Percentiles rank a stretch among this genome's conserved stretches.
These are phyloP conservation scores for Melocanna baccifera DNA, from an alignment of 176 grass and related monocot genomes.

Conservation along the genomic window DNA sequence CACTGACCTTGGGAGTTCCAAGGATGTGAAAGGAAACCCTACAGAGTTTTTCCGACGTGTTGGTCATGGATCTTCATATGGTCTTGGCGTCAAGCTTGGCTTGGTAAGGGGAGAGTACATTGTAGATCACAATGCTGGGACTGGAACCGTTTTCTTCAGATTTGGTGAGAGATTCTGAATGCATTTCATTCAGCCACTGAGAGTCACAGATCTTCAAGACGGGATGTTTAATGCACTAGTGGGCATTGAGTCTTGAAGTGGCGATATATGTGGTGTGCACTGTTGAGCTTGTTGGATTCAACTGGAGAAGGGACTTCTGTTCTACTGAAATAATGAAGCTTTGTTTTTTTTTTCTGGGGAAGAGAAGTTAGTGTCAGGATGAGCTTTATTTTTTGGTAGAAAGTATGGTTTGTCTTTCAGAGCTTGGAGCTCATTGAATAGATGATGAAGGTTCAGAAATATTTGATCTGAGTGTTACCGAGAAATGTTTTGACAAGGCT, in stretches of 20 bases:
- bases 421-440: constrained; percentile 20
- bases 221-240: not conserved
- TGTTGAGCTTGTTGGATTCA: not conserved
- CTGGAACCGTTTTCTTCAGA: constrained; percentile 80
- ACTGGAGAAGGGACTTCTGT: not conserved
- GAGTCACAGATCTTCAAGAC: not conserved
- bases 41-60: constrained; percentile 85
- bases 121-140: constrained; percentile 86
- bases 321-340: constrained; percentile 38
- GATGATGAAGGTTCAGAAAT: constrained; percentile 12
- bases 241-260: not conserved
- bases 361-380: constrained; percentile 21
- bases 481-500: constrained; percentile 11
- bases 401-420: not conserved
- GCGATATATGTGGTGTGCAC: constrained; percentile 6
- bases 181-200: not conserved
- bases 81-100: constrained; percentile 82
- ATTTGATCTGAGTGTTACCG: not conserved
- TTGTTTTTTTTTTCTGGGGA: constrained; percentile 17
- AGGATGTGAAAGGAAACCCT: constrained; percentile 95
- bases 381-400: constrained; percentile 15
- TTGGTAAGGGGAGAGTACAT: constrained; percentile 92
- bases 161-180: constrained; percentile 91
- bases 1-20: constrained; percentile 87
- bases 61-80: constrained; percentile 92